Base-by-base conservation (phyloP, 1,284 basidiomycete species). In the Xerocomus nothofagi region DNA sequence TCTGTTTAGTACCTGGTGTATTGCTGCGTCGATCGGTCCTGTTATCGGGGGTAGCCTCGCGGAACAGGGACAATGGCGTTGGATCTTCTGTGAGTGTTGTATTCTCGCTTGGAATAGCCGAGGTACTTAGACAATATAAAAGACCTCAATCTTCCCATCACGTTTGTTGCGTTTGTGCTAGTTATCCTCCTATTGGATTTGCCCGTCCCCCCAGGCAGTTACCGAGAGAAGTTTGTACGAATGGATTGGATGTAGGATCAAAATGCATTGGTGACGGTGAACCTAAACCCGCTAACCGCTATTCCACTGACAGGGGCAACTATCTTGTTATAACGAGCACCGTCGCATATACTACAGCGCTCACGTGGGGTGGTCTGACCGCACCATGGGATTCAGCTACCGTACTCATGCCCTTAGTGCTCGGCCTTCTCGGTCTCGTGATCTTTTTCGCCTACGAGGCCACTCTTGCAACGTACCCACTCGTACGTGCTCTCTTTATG, bases 21-120 rank as follows among this genome's bases (percentile, higher is more conserved):
- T 57, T 18, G 57, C 56, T 6, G 54, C 53, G 10, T 51, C 66
- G 15, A 54, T 72, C 18, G 65, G 67, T 1, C 67, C 73, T 6
- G 53, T 73, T 0, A 51, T 75, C 6, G 73, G 69, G 1, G 74
- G 74, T 3, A 63, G 61, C 11, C 66, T 76, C 4, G 66, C 69
- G 0, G 53, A 63, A 15, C 57, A 55, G 3, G 66, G 67, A 9
- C 57, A 67, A 33, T 76, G 74, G 74, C 57, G 72, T 5, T 74
- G 71, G 71, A 59, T 75, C 27, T 76, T 76, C 49, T 75, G 57
- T 66, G 18, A 42, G 60, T 42, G 10, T 15, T 3, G 7, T 6
- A 30, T 9, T 3, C 11, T 20, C 29, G 17, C 8, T 4, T 4
- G 7, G 12, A n/a, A 4, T n/a, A 23, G 15, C 1, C 23, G 45